Percentiles rank a stretch among this genome's conserved stretches.
Conservation (phyloP, 768 basidiomycete genomes). For the Calocybe indica region DNA sequence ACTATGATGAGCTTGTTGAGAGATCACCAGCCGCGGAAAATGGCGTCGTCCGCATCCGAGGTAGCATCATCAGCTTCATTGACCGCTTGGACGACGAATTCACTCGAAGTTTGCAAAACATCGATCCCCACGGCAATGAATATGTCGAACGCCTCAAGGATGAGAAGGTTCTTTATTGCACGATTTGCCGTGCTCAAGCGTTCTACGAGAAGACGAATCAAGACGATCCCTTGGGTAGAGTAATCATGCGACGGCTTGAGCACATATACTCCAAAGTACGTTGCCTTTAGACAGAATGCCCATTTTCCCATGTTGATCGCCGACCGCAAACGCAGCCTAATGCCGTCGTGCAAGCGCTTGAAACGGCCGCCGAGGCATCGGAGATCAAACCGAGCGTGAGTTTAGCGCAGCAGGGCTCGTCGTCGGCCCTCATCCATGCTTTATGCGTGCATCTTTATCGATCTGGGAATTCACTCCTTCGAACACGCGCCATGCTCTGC, state of each 20-base stretch:
- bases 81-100: slow-evolving; percentile 98
- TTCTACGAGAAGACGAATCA: slow-evolving; percentile 82
- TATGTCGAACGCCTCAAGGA: slow-evolving; percentile 96
- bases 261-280: slow-evolving; percentile 96
- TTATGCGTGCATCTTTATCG: slow-evolving; percentile 93
- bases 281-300: neutral
- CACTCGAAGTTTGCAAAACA: slow-evolving; percentile 93
- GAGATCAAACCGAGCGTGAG: slow-evolving; percentile 60
- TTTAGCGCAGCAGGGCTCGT: slow-evolving; percentile 46
- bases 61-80: slow-evolving; percentile 93
- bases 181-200: slow-evolving; percentile 87
- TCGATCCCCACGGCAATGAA: slow-evolving; percentile 98
- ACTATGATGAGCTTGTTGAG: slow-evolving; percentile 89
- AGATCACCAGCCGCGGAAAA: slow-evolving; percentile 69
- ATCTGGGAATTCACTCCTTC: slow-evolving; percentile 83
- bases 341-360: slow-evolving; percentile 85
- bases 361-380: slow-evolving; percentile 55
- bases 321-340: slow-evolving; percentile 60
- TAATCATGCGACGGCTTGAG: slow-evolving; percentile 92
- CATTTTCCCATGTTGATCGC: slow-evolving; percentile 7
- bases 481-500: slow-evolving; percentile 94
- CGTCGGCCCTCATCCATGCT: slow-evolving; percentile 77
- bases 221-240: slow-evolving; percentile 75
- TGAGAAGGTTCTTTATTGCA: slow-evolving; percentile 90
- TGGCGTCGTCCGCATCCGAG: slow-evolving; percentile 81